Evolutionary conservation across 768 basidiomycete species (phyloP).

Genomic region (Amanita pallidorosea): DNA sequence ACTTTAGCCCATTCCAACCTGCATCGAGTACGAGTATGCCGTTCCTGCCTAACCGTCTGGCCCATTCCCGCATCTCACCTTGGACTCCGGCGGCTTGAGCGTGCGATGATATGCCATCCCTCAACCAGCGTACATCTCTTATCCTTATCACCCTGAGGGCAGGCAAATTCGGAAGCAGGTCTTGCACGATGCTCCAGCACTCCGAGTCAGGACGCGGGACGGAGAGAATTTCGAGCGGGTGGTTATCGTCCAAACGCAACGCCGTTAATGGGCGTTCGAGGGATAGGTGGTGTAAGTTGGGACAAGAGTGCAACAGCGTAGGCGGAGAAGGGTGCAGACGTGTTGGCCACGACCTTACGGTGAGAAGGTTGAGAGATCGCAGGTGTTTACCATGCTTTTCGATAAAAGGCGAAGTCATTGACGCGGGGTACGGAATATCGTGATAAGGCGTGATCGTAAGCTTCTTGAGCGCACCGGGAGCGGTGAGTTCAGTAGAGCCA

Average conservation of each 20-base stretch:
- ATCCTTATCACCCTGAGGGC: conserved; percentile 44
- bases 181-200: conserved; percentile 47
- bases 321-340: conserved; percentile 42
- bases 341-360: conserved; percentile 63
- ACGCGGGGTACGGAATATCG: conserved; percentile 47
- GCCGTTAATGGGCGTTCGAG: conserved; percentile 59
- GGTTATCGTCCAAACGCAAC: conserved; percentile 22
- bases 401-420: conserved; percentile 51
- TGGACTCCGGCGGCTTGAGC: conserved; percentile 71
- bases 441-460: conserved; percentile 68
- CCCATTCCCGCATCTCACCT: conserved; percentile 74
- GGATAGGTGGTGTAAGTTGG: conserved; percentile 56
- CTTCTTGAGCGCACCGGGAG: conserved; percentile 54
- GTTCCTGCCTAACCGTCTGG: conserved; percentile 43
- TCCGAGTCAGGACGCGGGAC: conserved; percentile 62
- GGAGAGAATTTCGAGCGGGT: conserved; percentile 53
- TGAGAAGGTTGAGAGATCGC: conserved; percentile 52
- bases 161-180: conserved; percentile 45
- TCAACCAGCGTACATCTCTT: conserved; percentile 65
- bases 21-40: conserved; percentile 58
- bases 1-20: conserved; percentile 43
- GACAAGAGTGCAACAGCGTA: conserved; percentile 35
- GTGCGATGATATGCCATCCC: conserved; percentile 49
- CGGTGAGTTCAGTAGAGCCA: conserved; percentile 43
- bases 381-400: conserved; percentile 45